A percentile compares a stretch with the other conserved stretches of the same genome.
Conservation (phyloP, 768 basidiomycete species). For the Suillus variegatus region DNA sequence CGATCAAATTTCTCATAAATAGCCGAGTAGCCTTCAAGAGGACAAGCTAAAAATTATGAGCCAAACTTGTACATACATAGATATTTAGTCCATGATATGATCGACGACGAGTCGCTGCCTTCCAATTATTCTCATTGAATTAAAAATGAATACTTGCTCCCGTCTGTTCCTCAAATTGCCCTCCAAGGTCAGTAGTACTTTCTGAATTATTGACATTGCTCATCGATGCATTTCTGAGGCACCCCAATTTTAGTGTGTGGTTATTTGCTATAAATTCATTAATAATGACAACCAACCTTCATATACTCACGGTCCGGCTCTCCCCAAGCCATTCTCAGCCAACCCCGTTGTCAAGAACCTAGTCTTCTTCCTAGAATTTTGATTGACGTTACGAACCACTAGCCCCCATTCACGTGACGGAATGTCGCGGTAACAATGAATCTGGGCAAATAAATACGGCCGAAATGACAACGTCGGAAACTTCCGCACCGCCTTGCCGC, state of each 20-base stretch:
- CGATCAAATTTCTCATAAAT: constrained; percentile 16
- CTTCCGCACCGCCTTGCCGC: not conserved
- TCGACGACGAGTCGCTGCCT: not conserved
- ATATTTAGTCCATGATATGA: not conserved
- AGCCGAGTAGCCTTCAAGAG: constrained; percentile 23
- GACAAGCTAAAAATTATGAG: not conserved
- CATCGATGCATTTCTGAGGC: not conserved
- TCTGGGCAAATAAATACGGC: too few relatives aligned
- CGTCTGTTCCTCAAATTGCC: not conserved
- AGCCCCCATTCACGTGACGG: too few relatives aligned
- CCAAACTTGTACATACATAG: not conserved
- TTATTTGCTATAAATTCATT: not conserved
- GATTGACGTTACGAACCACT: constrained; percentile 1
- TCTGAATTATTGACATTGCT: not conserved
- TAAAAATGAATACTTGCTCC: not conserved
- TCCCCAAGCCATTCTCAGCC: not conserved
- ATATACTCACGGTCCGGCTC: not conserved
- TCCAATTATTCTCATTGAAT: not conserved
- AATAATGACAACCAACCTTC: not conserved
- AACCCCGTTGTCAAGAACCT: not conserved
- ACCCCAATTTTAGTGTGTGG: not conserved
- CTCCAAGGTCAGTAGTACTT: not conserved
- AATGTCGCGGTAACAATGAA: too few relatives aligned
- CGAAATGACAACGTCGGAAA: not conserved
- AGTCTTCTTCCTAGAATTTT: constrained; percentile 4